A percentile compares a stretch with the other conserved stretches of the same genome.
phyloP scores from a whole-genome alignment of 2,329 filamentous ascomycete genomes.

The Fusarium domesticum region DNA sequence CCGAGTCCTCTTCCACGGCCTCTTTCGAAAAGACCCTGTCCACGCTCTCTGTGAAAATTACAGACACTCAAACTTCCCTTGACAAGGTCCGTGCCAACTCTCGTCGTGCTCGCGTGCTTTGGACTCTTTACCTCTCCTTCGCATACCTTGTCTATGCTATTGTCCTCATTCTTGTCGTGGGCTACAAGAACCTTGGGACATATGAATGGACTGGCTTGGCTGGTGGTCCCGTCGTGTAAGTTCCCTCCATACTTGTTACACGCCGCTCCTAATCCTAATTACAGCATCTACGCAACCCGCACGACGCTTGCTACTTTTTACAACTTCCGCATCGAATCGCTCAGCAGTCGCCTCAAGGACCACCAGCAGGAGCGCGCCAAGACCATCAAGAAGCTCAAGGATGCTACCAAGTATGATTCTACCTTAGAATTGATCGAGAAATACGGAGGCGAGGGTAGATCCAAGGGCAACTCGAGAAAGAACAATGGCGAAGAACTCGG shows the following conservation, averaged over 20 bases:
- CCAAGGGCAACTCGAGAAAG: slow-evolving; percentile 34
- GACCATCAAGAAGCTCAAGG: slow-evolving; percentile 92
- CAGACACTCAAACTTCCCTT: slow-evolving; percentile 67
- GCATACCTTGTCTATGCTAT: slow-evolving; percentile 85
- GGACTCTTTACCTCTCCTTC: slow-evolving; percentile 86
- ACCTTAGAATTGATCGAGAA: slow-evolving; percentile 92
- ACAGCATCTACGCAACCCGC: slow-evolving; percentile 76
- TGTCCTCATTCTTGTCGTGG: slow-evolving; percentile 79
- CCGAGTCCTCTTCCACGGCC: slow-evolving; percentile 76
- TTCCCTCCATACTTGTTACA: neutral
- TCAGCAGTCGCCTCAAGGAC: slow-evolving; percentile 67
- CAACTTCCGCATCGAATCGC: slow-evolving; percentile 72
- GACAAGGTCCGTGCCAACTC: slow-evolving; percentile 70
- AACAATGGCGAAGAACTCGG: slow-evolving; percentile 8
- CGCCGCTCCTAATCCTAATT: slow-evolving; percentile 7
- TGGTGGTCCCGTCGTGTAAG: slow-evolving; percentile 75
- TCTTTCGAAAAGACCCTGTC: slow-evolving; percentile 92
- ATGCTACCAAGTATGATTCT: slow-evolving; percentile 92
- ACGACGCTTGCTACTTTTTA: slow-evolving; percentile 67
- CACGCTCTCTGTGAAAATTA: slow-evolving; percentile 77
- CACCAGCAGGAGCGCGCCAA: slow-evolving; percentile 75
- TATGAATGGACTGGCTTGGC: slow-evolving; percentile 76
- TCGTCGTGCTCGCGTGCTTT: slow-evolving; percentile 77
- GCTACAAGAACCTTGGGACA: slow-evolving; percentile 72
- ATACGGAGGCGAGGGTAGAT: slow-evolving; percentile 69